Percentiles rank a stretch among this genome's conserved stretches.
Evolutionary conservation across 1,139 yeast species (phyloP).

Genomic region (Meyerozyma smithsonii): DNA sequence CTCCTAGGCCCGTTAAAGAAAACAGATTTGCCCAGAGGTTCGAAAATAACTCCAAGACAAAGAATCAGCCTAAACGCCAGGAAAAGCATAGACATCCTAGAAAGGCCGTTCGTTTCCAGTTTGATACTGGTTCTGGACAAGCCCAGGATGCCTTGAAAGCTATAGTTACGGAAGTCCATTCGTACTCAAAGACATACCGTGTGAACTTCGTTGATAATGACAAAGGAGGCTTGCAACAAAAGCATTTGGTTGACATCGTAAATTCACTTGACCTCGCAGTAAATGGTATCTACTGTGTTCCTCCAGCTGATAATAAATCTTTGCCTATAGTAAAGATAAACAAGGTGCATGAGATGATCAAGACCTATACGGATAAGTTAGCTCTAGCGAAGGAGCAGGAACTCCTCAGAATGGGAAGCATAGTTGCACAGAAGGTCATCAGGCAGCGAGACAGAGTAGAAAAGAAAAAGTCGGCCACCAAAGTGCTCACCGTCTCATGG

Average conservation of each 20-base stretch:
- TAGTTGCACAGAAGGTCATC: constrained; percentile 25
- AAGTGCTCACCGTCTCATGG: constrained; percentile 33
- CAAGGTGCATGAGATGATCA: constrained; percentile 30
- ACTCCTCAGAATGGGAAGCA: constrained; percentile 31
- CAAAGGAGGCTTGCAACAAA: constrained; percentile 18
- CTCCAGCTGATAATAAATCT: constrained; percentile 17
- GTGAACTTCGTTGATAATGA: constrained; percentile 26
- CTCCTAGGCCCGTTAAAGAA: background rate
- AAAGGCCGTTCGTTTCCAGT: constrained; percentile 12
- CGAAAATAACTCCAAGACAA: background rate
- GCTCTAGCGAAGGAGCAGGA: constrained; percentile 30
- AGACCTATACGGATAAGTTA: constrained; percentile 26
- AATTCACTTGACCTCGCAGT: constrained; percentile 25
- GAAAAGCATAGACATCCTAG: constrained; percentile 6
- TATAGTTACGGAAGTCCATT: constrained; percentile 25
- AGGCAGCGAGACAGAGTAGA: constrained; percentile 28
- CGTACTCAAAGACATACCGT: constrained; percentile 16
- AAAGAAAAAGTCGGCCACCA: constrained; percentile 35
- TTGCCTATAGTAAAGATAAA: constrained; percentile 27
- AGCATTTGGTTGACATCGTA: constrained; percentile 26
- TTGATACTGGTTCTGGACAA: constrained; percentile 17
- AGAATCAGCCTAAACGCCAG: background rate
- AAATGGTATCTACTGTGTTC: constrained; percentile 28
- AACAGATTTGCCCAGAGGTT: constrained; percentile 3
- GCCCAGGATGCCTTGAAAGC: constrained; percentile 28